Evolutionary conservation across 768 basidiomycete genomes (phyloP), one percentile per base, ranked within the genome.

Genomic region (Clitopilus hobsonii): DNA sequence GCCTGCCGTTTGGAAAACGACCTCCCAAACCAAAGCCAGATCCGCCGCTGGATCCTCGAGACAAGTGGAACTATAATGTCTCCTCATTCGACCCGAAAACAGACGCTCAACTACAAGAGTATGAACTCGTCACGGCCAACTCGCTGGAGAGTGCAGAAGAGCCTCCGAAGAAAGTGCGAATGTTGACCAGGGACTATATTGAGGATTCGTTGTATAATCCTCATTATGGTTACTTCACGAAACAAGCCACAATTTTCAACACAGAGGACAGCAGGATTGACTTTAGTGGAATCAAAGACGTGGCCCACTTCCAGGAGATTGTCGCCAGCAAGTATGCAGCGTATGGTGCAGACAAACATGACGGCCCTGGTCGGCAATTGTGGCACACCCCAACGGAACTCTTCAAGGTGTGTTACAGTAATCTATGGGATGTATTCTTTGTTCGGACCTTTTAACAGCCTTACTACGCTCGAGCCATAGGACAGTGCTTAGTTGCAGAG

Each of bases 311-410:
- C 60, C 86, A 95, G 65, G 83, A 86, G 53, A 82, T 84, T 58
- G 82, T 98, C n/a, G 87, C 88, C 5, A 71, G 73, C 60, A 80
- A 84, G 60, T 98, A 98, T 66, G 78, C 81, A 48, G 75, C 79
- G 20, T 89, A 91, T 63, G 88, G 88, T 14, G 71, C 74, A 26
- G 80, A 85, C 61, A 77, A 72, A 58, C 71, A 71, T 55, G 76
- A 83, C 30, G 89, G 88, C 8, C 86, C 87, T 20, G 91, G 94
- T 5, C 81, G 84, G 63, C 96, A 99, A 72, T 74, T 99, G 53
- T 99, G 97, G 97, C 97, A 99, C 70, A 99, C 97, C 1, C 97
- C 97, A 0, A 96, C 94, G 0, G 97, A 98, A 66, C 71, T 99
- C 26, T 98, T 99, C 78, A 94, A 95, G 84, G 97, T 95, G 63